phyloP scores from a whole-genome alignment of 371 early-diverging fungal genomes.

The Sporodiniella umbellata region DNA sequence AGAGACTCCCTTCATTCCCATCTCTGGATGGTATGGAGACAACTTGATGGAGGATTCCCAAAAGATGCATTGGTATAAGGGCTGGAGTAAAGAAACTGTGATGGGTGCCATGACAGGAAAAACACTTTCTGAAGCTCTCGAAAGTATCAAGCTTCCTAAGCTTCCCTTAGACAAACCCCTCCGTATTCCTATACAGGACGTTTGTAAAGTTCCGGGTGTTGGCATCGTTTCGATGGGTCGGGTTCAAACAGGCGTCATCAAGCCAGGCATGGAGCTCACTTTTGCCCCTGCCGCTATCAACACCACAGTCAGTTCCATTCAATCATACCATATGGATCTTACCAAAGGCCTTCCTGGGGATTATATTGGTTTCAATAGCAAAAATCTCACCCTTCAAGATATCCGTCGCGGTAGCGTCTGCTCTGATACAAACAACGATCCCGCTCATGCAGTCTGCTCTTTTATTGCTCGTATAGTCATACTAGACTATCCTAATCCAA shows the following conservation, averaged over 20 bases:
- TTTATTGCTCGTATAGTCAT: constrained; percentile 95
- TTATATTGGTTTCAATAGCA: constrained; percentile 98
- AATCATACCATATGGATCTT: constrained; percentile 97
- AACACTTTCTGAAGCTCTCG: constrained; percentile 94
- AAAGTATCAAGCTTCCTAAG: constrained; percentile 88
- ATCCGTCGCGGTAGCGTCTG: constrained; percentile 96
- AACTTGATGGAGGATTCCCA: constrained; percentile 91
- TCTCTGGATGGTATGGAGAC: constrained; percentile 97
- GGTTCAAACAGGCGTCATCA: constrained; percentile 95
- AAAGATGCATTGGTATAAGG: constrained; percentile 96
- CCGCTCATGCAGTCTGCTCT: constrained; percentile 88
- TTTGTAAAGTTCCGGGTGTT: constrained; percentile 98
- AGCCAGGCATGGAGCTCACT: constrained; percentile 87
- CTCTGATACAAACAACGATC: constrained; percentile 96
- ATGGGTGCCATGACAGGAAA: constrained; percentile 77
- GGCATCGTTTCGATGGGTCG: constrained; percentile 96
- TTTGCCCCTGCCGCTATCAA: constrained; percentile 86
- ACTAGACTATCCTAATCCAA: constrained; percentile 96
- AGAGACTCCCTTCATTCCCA: constrained; percentile 92
- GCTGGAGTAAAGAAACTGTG: constrained; percentile 90
- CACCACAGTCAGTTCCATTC: constrained; percentile 97
- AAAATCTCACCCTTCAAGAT: constrained; percentile 94
- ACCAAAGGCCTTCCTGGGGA: constrained; percentile 94
- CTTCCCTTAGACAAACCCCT: constrained; percentile 94
- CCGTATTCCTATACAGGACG: constrained; percentile 96